Base-by-base conservation (phyloP, 2,329 filamentous ascomycete genomes). In the Aspergillus arachidicola region DNA sequence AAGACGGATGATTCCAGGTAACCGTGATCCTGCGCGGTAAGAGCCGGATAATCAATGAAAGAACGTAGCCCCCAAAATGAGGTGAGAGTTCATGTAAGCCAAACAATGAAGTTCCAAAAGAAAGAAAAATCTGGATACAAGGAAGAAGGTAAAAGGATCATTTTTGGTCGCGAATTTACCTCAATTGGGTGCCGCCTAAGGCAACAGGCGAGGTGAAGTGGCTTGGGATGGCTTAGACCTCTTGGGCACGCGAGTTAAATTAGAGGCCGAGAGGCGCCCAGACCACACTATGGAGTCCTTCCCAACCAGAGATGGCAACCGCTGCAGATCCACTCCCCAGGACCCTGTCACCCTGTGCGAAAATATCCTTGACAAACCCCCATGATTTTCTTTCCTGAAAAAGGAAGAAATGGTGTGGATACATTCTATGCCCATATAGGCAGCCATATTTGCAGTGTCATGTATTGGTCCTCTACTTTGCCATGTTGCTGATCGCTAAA, bases 1-100 rank as follows among this genome's bases (percentile, higher is more conserved):
- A 16, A 54, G 51, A 9, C 12, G n/a, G 4, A 53, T 21, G 1
- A 62, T 48, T 34, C 38, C 56, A 46, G 56, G 23, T 54, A 32
- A 58, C 61, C 61, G 61, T 60, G 57, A 50, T 19, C 61, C 61
- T 60, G 61, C 61, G 58, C 61, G 58, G 61, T 59, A 46, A 56
- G 38, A 46, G 38, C 51, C 21, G 50, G 41, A 54, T 32, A 34
- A 32, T 51, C 21, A 32, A 23, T 57, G 19, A 26, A 54, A 32
- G 16, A 28, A 38, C 23, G 38, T 19, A 26, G 16, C 19, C 11
- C 32, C 54, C 30, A 16, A 54, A 23, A 32, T 30, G 48, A 43
- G 46, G 53, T 23, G 23, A 57, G 23, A 28, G 21, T 26, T 48
- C 45, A n/a, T n/a, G 41, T 30, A 41, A 19, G 48, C 3, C 11